phyloP scores from a whole-genome alignment of 345 rosid genomes.

The Eucalyptus curtisii region DNA sequence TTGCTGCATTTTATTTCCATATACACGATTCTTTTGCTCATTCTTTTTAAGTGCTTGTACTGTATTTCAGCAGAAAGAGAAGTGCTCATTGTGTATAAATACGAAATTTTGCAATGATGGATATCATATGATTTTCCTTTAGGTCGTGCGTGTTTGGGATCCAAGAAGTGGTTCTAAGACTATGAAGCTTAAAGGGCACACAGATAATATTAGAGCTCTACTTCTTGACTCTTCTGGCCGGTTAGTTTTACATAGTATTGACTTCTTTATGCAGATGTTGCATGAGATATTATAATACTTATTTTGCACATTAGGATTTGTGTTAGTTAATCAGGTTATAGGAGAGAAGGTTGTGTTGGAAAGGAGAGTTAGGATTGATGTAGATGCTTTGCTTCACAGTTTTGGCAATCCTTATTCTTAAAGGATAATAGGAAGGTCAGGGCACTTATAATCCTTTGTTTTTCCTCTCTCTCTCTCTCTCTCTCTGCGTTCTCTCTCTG shows the following conservation, averaged over 20 bases:
- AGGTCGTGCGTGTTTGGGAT: constrained; percentile 99
- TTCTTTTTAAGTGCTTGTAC: neutral
- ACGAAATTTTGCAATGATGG: neutral
- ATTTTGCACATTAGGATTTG: neutral
- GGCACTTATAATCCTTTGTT: neutral
- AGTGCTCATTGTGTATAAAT: neutral
- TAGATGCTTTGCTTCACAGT: neutral
- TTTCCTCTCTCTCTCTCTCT: neutral
- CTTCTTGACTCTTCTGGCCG: constrained; percentile 94
- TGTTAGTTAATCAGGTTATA: neutral
- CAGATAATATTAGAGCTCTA: constrained; percentile 86
- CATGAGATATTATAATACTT: neutral
- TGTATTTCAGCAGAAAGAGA: neutral
- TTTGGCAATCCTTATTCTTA: neutral
- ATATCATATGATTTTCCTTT: neutral
- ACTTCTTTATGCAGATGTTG: neutral
- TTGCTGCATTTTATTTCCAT: neutral
- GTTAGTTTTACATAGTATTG: constrained; percentile 20
- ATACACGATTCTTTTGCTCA: neutral
- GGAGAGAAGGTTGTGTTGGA: neutral
- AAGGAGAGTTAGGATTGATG: neutral
- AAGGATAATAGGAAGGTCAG: neutral
- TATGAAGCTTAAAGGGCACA: constrained; percentile 96
- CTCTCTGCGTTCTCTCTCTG: neutral
- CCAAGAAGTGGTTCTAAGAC: constrained; percentile 93